Percentiles rank a stretch among this genome's conserved stretches.
These are phyloP conservation scores for Alternaria infectoria DNA, from an alignment of 2,329 filamentous ascomycete species.

Conservation along the genomic window DNA sequence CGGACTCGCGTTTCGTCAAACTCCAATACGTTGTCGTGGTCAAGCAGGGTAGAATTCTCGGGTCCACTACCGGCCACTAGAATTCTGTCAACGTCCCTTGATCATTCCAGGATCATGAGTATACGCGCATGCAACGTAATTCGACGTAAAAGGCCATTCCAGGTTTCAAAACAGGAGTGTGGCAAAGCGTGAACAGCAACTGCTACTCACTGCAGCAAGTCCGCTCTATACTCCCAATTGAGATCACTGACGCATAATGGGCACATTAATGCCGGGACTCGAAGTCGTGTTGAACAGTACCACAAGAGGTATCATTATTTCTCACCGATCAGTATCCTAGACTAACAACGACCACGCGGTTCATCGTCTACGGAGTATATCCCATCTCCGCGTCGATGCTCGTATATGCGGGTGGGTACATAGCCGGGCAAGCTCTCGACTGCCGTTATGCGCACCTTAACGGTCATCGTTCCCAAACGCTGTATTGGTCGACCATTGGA, in stretches of 20 bases:
- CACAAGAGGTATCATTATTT: background rate
- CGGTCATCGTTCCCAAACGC: background rate
- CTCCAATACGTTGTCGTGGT: background rate
- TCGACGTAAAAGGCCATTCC: background rate
- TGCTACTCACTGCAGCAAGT: background rate
- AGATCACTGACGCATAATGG: background rate
- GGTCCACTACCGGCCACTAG: background rate
- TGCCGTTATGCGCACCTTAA: slow-evolving; percentile 4
- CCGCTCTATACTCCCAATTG: background rate
- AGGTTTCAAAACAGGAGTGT: background rate
- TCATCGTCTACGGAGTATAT: background rate
- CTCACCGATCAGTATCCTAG: background rate
- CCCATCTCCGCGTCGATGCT: slow-evolving; percentile 3
- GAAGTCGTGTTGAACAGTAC: background rate
- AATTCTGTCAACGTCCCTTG: background rate
- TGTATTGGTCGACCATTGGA: background rate
- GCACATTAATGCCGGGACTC: background rate
- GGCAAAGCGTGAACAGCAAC: background rate
- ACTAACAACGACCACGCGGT: background rate
- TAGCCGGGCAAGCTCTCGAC: slow-evolving; percentile 1
- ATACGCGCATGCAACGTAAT: background rate
- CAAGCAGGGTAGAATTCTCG: background rate
- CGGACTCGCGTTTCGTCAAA: background rate
- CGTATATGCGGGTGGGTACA: slow-evolving; percentile 7
- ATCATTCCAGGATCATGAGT: background rate